These are phyloP conservation scores for Xylariaceae sp. DNA, from an alignment of 2,329 filamentous ascomycete genomes.

Conservation along the genomic window DNA sequence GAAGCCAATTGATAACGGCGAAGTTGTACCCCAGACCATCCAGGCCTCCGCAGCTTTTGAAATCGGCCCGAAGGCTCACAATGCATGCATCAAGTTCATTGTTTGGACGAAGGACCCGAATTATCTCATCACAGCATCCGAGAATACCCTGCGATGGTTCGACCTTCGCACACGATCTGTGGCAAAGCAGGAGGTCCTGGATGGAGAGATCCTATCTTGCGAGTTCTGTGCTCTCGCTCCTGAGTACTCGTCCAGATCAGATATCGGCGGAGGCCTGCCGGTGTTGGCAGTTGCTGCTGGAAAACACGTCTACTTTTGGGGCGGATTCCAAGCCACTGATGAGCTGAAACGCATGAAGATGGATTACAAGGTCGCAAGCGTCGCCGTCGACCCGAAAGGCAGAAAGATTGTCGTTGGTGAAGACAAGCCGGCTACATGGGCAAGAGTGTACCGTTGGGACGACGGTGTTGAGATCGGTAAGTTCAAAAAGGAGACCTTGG, in stretches of 20 bases:
- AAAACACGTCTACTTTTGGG: conserved; percentile 89
- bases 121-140: conserved; percentile 82
- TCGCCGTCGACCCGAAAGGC: conserved; percentile 76
- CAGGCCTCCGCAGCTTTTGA: conserved; percentile 67
- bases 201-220: conserved; percentile 84
- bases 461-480: conserved; percentile 70
- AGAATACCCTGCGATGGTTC: conserved; percentile 92
- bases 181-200: conserved; percentile 70
- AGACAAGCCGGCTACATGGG: conserved; percentile 85
- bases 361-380: conserved; percentile 82
- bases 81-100: conserved; percentile 88
- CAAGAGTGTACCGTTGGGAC: conserved; percentile 88
- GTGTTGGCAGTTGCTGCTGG: conserved; percentile 90
- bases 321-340: conserved; percentile 63
- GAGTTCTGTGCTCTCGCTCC: conserved; percentile 71
- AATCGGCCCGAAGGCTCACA: conserved; percentile 79
- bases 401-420: conserved; percentile 85
- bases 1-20: conserved; percentile 35
- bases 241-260: conserved; percentile 51
- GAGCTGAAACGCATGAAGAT: conserved; percentile 75
- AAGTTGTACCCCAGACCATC: conserved; percentile 42
- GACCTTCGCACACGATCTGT: conserved; percentile 73
- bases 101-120: conserved; percentile 89
- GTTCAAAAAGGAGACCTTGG: conserved; percentile 24
- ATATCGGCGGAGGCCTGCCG: conserved; percentile 61